phyloP scores from a whole-genome alignment of 2,329 filamentous ascomycete genomes.

The Neonectria sp. region DNA sequence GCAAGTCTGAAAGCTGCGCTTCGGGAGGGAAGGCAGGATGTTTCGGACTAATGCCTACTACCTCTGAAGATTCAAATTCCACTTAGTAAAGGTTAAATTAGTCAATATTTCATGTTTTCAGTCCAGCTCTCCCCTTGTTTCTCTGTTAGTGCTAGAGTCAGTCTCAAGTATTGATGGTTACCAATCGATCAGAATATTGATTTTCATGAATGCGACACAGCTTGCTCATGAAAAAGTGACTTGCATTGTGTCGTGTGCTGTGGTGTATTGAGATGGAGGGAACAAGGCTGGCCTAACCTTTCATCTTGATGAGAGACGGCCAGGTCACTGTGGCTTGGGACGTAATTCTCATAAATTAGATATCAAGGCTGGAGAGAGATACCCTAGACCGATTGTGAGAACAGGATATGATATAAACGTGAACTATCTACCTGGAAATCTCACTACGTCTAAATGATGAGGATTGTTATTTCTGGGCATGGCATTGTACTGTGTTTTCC shows the following conservation, averaged over 20 bases:
- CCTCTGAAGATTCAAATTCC: background rate
- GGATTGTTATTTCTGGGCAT: no score
- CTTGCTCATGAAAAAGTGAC: no score
- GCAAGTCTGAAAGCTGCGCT: slow-evolving; percentile 4
- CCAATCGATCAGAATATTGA: background rate
- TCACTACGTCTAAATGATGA: background rate
- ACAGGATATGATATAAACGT: background rate
- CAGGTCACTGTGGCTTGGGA: background rate
- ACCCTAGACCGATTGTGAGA: background rate
- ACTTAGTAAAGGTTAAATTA: background rate
- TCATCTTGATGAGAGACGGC: background rate
- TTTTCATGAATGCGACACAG: no score
- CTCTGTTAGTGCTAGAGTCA: background rate
- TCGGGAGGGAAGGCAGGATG: slow-evolving; percentile 7
- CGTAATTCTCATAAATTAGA: background rate
- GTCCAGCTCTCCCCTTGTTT: background rate
- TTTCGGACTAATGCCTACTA: background rate
- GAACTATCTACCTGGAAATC: background rate
- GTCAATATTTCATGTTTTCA: background rate
- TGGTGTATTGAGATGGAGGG: no score
- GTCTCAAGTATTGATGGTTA: background rate
- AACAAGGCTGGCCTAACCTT: background rate
- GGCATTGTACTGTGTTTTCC: background rate
- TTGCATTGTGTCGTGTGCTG: no score
- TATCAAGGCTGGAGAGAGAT: background rate